These are phyloP conservation scores for Kluyveromyces marxianus DNA, from an alignment of 1,139 yeast genomes.

Conservation along the genomic window DNA sequence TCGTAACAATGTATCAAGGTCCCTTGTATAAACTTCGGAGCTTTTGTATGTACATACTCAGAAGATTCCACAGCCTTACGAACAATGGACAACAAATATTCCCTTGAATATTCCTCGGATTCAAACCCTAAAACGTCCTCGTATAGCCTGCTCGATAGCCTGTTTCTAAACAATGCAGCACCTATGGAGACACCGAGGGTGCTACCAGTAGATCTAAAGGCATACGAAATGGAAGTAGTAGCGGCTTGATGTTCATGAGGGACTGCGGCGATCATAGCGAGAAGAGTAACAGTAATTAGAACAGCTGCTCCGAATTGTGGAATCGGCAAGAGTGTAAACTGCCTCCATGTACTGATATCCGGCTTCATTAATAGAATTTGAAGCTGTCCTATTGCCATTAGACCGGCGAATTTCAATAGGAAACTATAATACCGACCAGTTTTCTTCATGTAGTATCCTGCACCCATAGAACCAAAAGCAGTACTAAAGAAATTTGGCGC, in stretches of 20 bases:
- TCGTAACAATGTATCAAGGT: constrained; percentile 44
- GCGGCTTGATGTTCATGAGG: constrained; percentile 61
- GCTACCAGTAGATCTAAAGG: constrained; percentile 68
- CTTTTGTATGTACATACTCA: constrained; percentile 42
- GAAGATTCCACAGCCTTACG: constrained; percentile 47
- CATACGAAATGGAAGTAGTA: constrained; percentile 68
- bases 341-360: constrained; percentile 31
- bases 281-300: constrained; percentile 56
- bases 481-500: constrained; percentile 65
- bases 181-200: constrained; percentile 66
- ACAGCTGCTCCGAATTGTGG: constrained; percentile 56
- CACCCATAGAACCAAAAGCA: constrained; percentile 57
- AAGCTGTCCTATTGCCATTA: constrained; percentile 41
- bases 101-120: constrained; percentile 29
- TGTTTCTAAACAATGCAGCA: constrained; percentile 48
- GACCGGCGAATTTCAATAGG: constrained; percentile 38
- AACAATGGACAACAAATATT: constrained; percentile 39
- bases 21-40: constrained; percentile 43
- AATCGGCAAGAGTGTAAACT: constrained; percentile 31
- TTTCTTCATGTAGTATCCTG: constrained; percentile 60
- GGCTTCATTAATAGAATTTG: constrained; percentile 35
- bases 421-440: constrained; percentile 62
- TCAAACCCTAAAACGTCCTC: constrained; percentile 23
- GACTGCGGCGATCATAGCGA: constrained; percentile 59
- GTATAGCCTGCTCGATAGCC: constrained; percentile 20